Base-by-base conservation (phyloP, 2,329 filamentous ascomycete genomes). In the Whalleya microplaca region DNA sequence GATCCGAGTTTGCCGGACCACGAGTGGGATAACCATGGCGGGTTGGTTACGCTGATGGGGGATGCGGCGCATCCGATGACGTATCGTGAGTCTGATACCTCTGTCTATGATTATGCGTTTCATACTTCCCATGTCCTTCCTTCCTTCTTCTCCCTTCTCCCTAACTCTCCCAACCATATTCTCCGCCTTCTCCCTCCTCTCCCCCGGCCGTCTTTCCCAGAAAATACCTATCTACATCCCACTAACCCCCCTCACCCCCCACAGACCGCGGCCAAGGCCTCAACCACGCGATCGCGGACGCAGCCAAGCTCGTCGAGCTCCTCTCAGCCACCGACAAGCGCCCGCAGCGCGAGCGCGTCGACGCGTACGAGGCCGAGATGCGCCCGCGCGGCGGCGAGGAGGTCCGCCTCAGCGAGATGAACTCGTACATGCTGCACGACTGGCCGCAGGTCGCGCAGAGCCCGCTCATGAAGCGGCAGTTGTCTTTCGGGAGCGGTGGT, bases 231-330 rank as follows among this genome's bases (percentile, higher is more conserved):
- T 37, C 19, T 20, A 37, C 41, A 27, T 49, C 16, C 45, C 27
- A 41, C 41, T 16, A 29, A 45, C 53, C 55, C 27, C 60, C 32
- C 43, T 14, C 12, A 7, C 29, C 10, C 7, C 32, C 18, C 21
- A 10, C 19, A 68, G 67, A 81, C 62, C 73, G 78, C 20, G 78
- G 78, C 0, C 78, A 81, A 63, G 78, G 77, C 0, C 70, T 80
- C n/a, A 81, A 80, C 57, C 78, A 80, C 55, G 73, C 73, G 2
- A 68, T 80, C 9, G 72, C 72, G 1, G 79, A 81, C 56, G 76
- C 73, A 3, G 71, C 68, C 1, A 73, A 75, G 53, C 57, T 80
- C 8, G 67, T 73, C 41, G 66, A 72, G 60, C 64, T 68, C 1
- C 58, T 76, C 4, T 64, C 53, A 10, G 53, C 49, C 20, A 52